Evolutionary conservation across 225 moss, liverwort and hornwort species (phyloP).

Genomic region (Rhytidiadelphus loreus): DNA sequence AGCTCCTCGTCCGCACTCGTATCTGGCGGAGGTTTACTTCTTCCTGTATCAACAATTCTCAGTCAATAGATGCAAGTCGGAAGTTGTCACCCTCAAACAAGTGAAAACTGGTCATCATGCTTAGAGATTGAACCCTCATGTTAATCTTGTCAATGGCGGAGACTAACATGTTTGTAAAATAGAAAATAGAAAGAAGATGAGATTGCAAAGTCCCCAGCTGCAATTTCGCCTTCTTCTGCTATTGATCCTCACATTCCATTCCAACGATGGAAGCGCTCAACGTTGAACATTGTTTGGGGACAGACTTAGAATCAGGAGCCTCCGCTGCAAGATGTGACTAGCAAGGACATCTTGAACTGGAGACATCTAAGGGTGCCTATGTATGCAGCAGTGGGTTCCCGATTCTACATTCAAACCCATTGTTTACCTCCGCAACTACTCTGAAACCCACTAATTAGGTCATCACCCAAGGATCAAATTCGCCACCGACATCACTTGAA

Average conservation of each 20-base stretch:
- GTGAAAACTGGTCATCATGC: background rate
- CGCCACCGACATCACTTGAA: background rate
- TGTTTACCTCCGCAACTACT: background rate
- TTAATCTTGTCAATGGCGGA: background rate
- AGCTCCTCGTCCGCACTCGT: conserved; percentile 39
- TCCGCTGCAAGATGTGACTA: background rate
- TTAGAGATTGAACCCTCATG: background rate
- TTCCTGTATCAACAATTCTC: conserved; percentile 1
- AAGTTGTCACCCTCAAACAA: background rate
- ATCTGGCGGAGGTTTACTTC: conserved; percentile 9
- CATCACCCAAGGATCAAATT: background rate
- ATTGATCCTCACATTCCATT: background rate
- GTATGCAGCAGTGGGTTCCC: too few species aligned
- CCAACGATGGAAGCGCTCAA: background rate
- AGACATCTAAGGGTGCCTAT: background rate
- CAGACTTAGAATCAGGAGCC: background rate
- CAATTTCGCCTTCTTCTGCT: background rate
- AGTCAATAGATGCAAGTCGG: background rate
- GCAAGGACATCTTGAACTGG: too few species aligned
- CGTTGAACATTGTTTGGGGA: background rate
- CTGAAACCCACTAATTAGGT: background rate
- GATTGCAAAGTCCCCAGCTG: background rate
- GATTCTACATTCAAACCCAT: background rate
- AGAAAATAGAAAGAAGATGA: background rate
- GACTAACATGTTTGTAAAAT: background rate